Percentiles rank a stretch among this genome's conserved stretches.
Conservation (phyloP, 148 eudicot genomes). For the Spergularia bocconei region DNA sequence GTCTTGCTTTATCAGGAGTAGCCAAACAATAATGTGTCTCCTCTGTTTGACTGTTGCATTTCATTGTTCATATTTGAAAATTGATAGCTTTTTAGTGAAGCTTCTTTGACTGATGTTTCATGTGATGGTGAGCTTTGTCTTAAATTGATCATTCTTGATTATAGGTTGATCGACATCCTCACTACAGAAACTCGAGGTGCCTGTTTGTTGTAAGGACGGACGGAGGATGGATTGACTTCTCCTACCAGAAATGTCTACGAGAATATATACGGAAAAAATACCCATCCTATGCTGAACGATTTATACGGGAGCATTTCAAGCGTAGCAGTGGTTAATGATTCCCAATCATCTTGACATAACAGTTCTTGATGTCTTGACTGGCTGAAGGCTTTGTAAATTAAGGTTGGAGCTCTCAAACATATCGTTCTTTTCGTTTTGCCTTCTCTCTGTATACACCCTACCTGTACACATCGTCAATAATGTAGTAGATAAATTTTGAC, state of each 20-base stretch:
- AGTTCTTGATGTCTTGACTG: background rate
- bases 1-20: background rate
- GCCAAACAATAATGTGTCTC: background rate
- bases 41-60: background rate
- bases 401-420: background rate
- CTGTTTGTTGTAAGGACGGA: conserved; percentile 80
- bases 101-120: background rate
- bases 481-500: conserved; percentile 24
- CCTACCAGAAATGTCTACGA: conserved; percentile 88
- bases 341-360: conserved; percentile 7
- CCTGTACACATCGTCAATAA: conserved; percentile 30
- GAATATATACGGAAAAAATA: conserved; percentile 68
- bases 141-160: conserved; percentile 4
- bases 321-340: conserved; percentile 49
- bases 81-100: background rate
- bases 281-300: conserved; percentile 68
- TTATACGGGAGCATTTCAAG: conserved; percentile 65
- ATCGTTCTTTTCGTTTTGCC: background rate
- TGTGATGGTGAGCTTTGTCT: background rate
- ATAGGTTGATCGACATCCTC: conserved; percentile 96
- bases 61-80: background rate
- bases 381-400: background rate
- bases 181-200: conserved; percentile 71
- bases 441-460: background rate
- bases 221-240: conserved; percentile 91